A percentile compares a stretch with the other conserved stretches of the same genome.
These are phyloP conservation scores for Lanmaoa rubissima DNA, from an alignment of 768 basidiomycete species.

Conservation along the genomic window DNA sequence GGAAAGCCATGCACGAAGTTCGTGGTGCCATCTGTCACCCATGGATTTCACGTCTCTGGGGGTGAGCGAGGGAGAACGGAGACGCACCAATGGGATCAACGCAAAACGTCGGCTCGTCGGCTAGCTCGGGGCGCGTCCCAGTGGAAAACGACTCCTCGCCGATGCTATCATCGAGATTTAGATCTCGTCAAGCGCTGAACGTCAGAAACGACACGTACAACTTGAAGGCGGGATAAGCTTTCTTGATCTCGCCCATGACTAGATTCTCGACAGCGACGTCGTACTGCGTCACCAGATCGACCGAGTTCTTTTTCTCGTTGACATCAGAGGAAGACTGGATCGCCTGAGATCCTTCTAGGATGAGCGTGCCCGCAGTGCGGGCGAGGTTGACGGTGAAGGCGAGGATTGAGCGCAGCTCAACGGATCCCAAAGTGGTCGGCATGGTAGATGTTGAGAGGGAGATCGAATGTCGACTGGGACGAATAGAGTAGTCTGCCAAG, in stretches of 20 bases:
- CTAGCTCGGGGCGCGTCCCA: slow-evolving; percentile 65
- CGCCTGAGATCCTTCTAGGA: slow-evolving; percentile 72
- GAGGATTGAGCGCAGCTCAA: slow-evolving; percentile 60
- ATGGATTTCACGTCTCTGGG: background rate
- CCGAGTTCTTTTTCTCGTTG: slow-evolving; percentile 89
- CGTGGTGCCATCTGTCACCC: slow-evolving; percentile 71
- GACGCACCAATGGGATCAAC: slow-evolving; percentile 87
- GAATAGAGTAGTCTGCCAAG: background rate
- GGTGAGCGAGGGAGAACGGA: background rate
- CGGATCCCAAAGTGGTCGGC: slow-evolving; percentile 32
- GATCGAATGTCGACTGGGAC: background rate
- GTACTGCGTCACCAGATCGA: slow-evolving; percentile 93
- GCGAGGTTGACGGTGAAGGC: slow-evolving; percentile 71
- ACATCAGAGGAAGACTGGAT: slow-evolving; percentile 61
- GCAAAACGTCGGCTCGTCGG: slow-evolving; percentile 91
- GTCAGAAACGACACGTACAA: slow-evolving; percentile 59
- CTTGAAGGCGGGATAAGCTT: slow-evolving; percentile 69
- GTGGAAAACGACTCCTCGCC: slow-evolving; percentile 92
- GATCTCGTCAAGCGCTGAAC: background rate
- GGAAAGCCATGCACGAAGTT: slow-evolving; percentile 88
- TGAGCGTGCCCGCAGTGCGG: slow-evolving; percentile 69
- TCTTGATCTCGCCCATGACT: slow-evolving; percentile 65
- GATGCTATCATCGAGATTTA: slow-evolving; percentile 49
- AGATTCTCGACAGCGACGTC: slow-evolving; percentile 89
- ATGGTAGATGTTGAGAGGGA: slow-evolving; percentile 23